Evolutionary conservation across 768 basidiomycete species (phyloP), one percentile per base, ranked within the genome.

Genomic region (Trametes sanguinea): DNA sequence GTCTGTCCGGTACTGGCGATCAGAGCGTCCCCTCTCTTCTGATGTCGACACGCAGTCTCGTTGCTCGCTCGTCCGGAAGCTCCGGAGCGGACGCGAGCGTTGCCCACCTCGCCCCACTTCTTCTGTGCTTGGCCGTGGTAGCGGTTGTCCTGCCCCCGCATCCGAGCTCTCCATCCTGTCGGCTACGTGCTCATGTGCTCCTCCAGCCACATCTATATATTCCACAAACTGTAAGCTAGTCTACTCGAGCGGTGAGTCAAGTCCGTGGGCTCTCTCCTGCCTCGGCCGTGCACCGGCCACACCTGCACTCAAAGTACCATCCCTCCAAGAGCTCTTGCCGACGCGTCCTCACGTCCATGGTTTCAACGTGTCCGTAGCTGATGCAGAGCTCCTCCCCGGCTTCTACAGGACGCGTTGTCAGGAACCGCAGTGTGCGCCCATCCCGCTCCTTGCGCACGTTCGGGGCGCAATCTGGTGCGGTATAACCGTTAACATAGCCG

Each of bases 241-340:
- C 48, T 22, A 37, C 35, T 37, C 35, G 35, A 50, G 4, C 48
- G 48, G 48, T 14, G 30, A 50, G 37, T 45, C 50, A 51, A 17
- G 35, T 59, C 35, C 29, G 42, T 33, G 48, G 33, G 37, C 33
- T 27, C 27, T 40, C 39, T n/a, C n/a, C 51, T 43, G 59, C 63
- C 35, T 72, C 71, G 7, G 64, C 54, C 42, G 55, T 37, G 71
- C 85, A 87, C 37, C 79, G 77, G 29, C 70, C 62, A 67, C 85
- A 86, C 10, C 65, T 69, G 68, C 85, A 86, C 1, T 72, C 74
- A 62, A 87, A 87, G 67, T 82, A 86, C 85, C 85, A 86, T 11
- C 80, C 81, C 43, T 75, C 74, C 32, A 73, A 70, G 47, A 86
- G 69, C 54, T 80, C 77, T 43, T 69, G 66, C 56, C 72, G 73